These are phyloP conservation scores for Hylodesmum podocarpum DNA, from an alignment of 306 rosid species.

Conservation along the genomic window DNA sequence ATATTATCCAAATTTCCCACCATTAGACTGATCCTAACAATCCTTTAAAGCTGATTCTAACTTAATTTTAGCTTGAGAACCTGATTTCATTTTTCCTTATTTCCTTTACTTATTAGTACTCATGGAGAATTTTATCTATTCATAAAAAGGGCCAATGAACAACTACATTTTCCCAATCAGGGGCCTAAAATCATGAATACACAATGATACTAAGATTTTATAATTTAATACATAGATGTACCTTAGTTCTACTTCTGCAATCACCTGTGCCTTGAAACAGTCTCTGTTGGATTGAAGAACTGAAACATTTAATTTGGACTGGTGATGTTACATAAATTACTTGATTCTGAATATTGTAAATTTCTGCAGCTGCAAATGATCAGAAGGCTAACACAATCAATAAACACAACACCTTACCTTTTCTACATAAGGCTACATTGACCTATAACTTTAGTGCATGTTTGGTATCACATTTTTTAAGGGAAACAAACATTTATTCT, in stretches of 20 bases:
- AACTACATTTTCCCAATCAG: background rate
- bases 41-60: too few relatives aligned
- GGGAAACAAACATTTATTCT: background rate
- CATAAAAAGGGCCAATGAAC: background rate
- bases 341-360: conserved; percentile 13
- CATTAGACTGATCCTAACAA: too few relatives aligned
- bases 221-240: background rate
- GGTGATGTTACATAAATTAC: conserved; percentile 5
- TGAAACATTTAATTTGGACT: conserved; percentile 1
- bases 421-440: background rate
- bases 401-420: background rate
- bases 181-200: background rate
- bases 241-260: conserved; percentile 43
- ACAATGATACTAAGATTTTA: background rate
- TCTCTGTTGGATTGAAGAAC: conserved; percentile 38
- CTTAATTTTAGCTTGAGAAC: too few relatives aligned
- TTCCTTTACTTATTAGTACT: too few relatives aligned
- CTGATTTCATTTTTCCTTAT: too few relatives aligned
- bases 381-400: background rate
- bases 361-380: conserved; percentile 38
- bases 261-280: conserved; percentile 5
- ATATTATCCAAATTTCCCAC: too few relatives aligned
- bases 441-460: background rate
- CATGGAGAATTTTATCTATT: too few relatives aligned
- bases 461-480: background rate